These are phyloP conservation scores for Arctostaphylos glauca DNA, from an alignment of 148 eudicot species.

Conservation along the genomic window DNA sequence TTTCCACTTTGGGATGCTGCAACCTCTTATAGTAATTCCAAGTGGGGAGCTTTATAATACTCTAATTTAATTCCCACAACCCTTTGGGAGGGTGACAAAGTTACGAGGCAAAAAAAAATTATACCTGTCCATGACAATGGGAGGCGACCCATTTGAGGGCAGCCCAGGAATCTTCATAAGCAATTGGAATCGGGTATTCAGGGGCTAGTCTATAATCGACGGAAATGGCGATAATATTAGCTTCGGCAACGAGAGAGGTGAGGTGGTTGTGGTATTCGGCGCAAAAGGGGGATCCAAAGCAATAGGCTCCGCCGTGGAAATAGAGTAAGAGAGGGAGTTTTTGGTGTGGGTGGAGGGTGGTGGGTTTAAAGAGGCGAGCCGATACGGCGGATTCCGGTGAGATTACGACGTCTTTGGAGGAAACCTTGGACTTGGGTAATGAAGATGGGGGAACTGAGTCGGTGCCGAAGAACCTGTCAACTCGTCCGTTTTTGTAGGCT, in stretches of 20 bases:
- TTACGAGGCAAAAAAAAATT: too few relatives aligned
- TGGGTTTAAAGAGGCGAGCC: slow-evolving; percentile 24
- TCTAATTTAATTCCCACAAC: too few relatives aligned
- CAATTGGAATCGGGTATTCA: slow-evolving; percentile 41
- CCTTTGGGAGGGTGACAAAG: too few relatives aligned
- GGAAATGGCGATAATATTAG: slow-evolving; percentile 31
- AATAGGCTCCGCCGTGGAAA: slow-evolving; percentile 19
- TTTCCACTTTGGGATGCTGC: too few relatives aligned
- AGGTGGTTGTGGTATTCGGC: slow-evolving; percentile 20
- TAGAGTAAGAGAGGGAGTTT: slow-evolving; percentile 2
- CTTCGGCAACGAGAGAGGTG: slow-evolving; percentile 21
- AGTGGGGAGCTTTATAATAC: too few relatives aligned
- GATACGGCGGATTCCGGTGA: slow-evolving; percentile 4
- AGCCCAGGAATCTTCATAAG: slow-evolving; percentile 50
- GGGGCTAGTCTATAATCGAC: slow-evolving; percentile 59
- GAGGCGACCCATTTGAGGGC: slow-evolving; percentile 45
- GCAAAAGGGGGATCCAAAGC: slow-evolving; percentile 10
- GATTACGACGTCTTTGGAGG: slow-evolving; percentile 21
- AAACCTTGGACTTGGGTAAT: slow-evolving; percentile 4
- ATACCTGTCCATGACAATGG: slow-evolving; percentile 22
- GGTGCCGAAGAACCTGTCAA: slow-evolving; percentile 17
- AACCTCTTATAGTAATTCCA: too few relatives aligned
- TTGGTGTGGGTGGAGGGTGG: background rate
- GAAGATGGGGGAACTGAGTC: slow-evolving; percentile 8
- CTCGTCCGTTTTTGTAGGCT: slow-evolving; percentile 15